Evolutionary conservation across 2,329 filamentous ascomycete genomes (phyloP), one percentile per base, ranked within the genome.

Genomic region (Penicillium digitatum): DNA sequence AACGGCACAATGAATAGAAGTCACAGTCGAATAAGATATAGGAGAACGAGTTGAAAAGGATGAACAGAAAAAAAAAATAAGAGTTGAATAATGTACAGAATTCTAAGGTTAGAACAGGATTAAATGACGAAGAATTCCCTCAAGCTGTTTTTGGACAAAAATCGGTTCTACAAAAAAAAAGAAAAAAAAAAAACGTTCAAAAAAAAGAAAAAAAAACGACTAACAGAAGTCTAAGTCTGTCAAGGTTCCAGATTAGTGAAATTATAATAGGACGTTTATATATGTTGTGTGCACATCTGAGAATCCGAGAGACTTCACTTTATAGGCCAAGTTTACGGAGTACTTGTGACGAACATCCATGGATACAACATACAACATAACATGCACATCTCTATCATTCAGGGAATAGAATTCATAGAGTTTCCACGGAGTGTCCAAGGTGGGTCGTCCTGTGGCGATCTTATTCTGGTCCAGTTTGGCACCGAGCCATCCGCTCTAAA

Each of bases 371-470:
- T n/a, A n/a, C n/a, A n/a, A n/a, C n/a, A n/a, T n/a, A n/a, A n/a
- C n/a, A 24, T n/a, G 22, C 22, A 40, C 22, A 32, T 14, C 12
- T 29, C 37, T 43, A 32, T 26, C 37, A 49, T 49, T 27, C 39
- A 39, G 37, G 31, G 14, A 50, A 44, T 49, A 34, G 37, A 27
- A 44, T 39, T 38, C 4, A 29, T 32, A 29, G 27, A 29, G 27
- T 29, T 29, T 29, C 27, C 9, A 26, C 26, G 7, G 26, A 26
- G 26, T 37, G 18, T 37, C 34, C n/a, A n/a, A n/a, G n/a, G 55
- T 58, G 58, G 58, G 50, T 56, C 58, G 26, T 32, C 22, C 8
- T 34, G 58, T 60, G 58, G 58, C 58, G 44, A 58, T 58, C 49
- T 37, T 47, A 22, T 48, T 50, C 16, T 48, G 8, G 12, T 22